Base-by-base conservation (phyloP, 208 protist species). In the Wallacemonas collosoma region DNA sequence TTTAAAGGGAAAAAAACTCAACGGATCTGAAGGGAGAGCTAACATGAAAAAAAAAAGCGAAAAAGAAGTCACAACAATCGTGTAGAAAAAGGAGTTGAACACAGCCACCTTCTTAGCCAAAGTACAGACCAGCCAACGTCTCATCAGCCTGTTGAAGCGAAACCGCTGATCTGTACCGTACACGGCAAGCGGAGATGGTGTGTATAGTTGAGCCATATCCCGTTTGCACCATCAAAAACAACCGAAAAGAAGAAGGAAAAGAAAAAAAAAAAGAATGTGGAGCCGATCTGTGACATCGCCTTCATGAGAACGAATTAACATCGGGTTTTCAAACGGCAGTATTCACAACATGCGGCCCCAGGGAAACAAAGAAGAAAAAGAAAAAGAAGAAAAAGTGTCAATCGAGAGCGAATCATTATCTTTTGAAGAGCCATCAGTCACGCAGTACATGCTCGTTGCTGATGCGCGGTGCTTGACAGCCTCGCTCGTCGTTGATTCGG, bases 301-400 rank as follows among this genome's bases (percentile, higher is more conserved):
- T 6, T 12, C 45, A 12, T 14, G 45, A 50, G 45, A 50, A 50
- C 8, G 45, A 6, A 50, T 50, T 50, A 12, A 6, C 8, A 14
- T 6, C 12, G 45, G 6, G 45, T 50, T 50, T 6, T 50, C 45
- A 50, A 50, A 6, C 12, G 45, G 6, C 12, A 50, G 45, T 50
- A 50, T 12, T 50, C 8, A 50, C 26, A 50, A 50, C 8, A 12
- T 50, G 45, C 8, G 43, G 47, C 36, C 40, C 72, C n/a, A 58
- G 75, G 60, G 58, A 60, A 43, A 58, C 50, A 40, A 68, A 70
- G 71, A 71, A 51, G 44, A 65, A 68, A 41, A 54, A 51, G 58
- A 44, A 50, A 44, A 65, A 35, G 54, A 63, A 66, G 41, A 62
- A 62, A 70, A 50, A 1, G 41, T 73, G 2, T 57, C 14, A 73